Percentiles rank a stretch among this genome's conserved stretches.
Evolutionary conservation across 2,329 filamentous ascomycete species (phyloP).

Genomic region (Talaromyces rugulosus): DNA sequence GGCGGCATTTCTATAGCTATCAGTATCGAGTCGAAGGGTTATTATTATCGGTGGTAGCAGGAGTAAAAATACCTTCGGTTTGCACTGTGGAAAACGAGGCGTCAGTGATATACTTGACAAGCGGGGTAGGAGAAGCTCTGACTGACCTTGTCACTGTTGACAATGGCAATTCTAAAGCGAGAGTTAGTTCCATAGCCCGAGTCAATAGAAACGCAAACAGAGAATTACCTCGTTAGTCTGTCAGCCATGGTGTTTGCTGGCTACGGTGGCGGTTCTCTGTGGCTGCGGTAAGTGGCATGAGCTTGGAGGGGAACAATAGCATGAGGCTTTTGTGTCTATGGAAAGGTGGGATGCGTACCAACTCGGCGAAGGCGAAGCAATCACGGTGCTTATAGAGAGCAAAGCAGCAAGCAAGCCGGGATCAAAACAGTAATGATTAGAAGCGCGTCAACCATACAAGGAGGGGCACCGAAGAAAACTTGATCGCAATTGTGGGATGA

Average conservation of each 20-base stretch:
- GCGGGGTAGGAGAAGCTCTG: conserved; percentile 17
- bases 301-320: background rate
- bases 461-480: conserved; percentile 12
- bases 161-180: conserved; percentile 83
- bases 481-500: conserved; percentile 14
- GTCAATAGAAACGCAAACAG: background rate
- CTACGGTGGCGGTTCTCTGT: conserved; percentile 4
- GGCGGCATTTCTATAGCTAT: conserved; percentile 77
- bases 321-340: background rate
- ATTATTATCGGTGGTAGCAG: background rate
- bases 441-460: background rate
- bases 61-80: conserved; percentile 65
- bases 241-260: conserved; percentile 66
- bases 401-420: background rate
- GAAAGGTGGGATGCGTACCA: background rate
- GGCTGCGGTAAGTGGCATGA: background rate
- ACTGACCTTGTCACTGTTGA: conserved; percentile 92
- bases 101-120: conserved; percentile 38
- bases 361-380: conserved; percentile 3
- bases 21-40: conserved; percentile 16
- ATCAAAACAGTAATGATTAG: background rate
- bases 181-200: background rate
- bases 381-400: background rate
- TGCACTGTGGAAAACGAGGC: conserved; percentile 59
- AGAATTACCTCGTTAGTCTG: conserved; percentile 82